Evolutionary conservation across 306 rosid genomes (phyloP), one percentile per base, ranked within the genome.

Genomic region (Calophaca sinica): DNA sequence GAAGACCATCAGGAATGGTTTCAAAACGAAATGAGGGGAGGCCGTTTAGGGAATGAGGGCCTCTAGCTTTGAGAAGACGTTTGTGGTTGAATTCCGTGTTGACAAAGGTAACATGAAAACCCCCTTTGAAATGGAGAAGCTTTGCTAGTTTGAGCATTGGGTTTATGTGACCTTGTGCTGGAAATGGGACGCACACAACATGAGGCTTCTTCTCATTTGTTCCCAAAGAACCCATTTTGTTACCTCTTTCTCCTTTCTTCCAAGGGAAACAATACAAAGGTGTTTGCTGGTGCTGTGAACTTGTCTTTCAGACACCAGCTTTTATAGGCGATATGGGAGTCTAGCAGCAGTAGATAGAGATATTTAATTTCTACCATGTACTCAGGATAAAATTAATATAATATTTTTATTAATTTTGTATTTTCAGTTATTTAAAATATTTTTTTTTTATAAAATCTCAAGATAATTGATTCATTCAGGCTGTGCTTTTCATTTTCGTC

Each of bases 1-100:
- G 89, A 0, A 90, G 91, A n/a, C 96, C 93, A 0, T 90, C 91
- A 0, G 93, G 80, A 5, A 84, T 76, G 41, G 84, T 76, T 36
- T 61, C 28, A 3, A 80, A 84, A 3, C 49, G 78, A 26, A 84
- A 84, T 2, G 80, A 72, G 0, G 82, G 65, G 4, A 84, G 73
- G 20, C 70, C 82, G 0, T 84, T 38, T 1, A 84, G 74, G 26
- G 77, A 60, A 14, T 76, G 6, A 0, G 65, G 77, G 2, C 84
- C 87, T 45, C 80, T 52, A 0, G 84, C 45, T 76, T 80, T 84
- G 2, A 84, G 77, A 62, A 80, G 66, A 15, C 87, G 84, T 61
- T 67, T 76, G 11, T 80, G 83, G 77, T 84, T 84, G 10, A 13
- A 84, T 29, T 80, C 72, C 0, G 83, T 66, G 78, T 84, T 76